Evolutionary conservation across 2,329 filamentous ascomycete genomes (phyloP), one percentile per base, ranked within the genome.

Genomic region (Aspergillus sp.): DNA sequence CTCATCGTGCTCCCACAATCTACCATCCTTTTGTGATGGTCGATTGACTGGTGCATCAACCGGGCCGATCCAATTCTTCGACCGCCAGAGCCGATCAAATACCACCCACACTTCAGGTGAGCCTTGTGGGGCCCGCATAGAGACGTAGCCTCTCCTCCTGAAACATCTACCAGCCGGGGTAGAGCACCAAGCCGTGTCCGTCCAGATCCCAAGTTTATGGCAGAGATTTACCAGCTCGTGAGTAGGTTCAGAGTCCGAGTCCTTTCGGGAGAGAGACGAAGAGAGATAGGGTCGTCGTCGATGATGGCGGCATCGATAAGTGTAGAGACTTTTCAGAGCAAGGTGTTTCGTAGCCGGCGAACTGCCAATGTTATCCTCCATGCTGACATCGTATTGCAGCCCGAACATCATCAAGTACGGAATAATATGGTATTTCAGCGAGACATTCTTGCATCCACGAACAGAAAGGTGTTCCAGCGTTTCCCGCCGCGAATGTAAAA

Each of bases 391-490:
- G 54, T 68, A 74, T 59, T 74, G 75, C 33, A 79, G 64, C 5
- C 75, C 76, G 56, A 77, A 78, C 74, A 80, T 75, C 45, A 75
- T 78, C 49, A 82, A 76, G 63, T 84, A 86, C 2, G 84, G 84
- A 53, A 86, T 82, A 59, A 86, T 83, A 66, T 86, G 83, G 66
- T 86, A 86, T 67, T 86, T 86, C 62, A 86, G 79, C 12, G 83
- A 86, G 39, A 86, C 84, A 68, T 86, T 85, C 71, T 86, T 85
- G 75, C 84, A 86, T 19, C 84, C 84, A 20, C 84, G 81, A 48
- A 86, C 82, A 1, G 83, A 86, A 45, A 86, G 75, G 65, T 86
- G 83, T 66, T 83, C 78, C 46, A 86, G 73, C 0, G 81, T 84
- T 54, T 80, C 77, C 56, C 81, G 78, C 30, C 82, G 79, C 41